These are phyloP conservation scores for Krasilnikovozyma curviuscula DNA, from an alignment of 768 basidiomycete species.

Conservation along the genomic window DNA sequence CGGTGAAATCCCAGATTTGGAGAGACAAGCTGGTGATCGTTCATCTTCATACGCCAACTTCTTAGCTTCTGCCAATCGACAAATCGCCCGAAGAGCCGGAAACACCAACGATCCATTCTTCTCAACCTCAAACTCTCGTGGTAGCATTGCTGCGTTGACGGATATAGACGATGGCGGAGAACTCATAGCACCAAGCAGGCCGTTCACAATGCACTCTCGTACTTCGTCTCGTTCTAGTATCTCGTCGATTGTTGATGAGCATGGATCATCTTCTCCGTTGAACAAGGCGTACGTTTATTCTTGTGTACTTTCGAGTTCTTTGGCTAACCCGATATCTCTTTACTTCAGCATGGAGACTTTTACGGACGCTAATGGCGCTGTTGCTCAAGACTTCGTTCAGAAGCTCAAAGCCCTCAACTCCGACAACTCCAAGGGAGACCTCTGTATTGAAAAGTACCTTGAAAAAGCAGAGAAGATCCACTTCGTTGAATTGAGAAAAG, in stretches of 20 bases:
- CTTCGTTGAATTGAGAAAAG: conserved; percentile 73
- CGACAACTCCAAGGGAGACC: conserved; percentile 73
- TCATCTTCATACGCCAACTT: conserved; percentile 46
- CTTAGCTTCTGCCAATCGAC: conserved; percentile 62
- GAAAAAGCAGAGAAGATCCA: conserved; percentile 81
- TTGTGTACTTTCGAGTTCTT: too few species aligned
- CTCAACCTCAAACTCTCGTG: too few species aligned
- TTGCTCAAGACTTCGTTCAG: conserved; percentile 71
- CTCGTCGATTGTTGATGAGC: conserved; percentile 76
- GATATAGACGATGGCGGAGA: conserved; percentile 6
- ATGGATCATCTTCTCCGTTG: conserved; percentile 58
- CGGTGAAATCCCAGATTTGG: neutral
- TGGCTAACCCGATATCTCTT: too few species aligned
- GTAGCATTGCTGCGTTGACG: conserved; percentile 19
- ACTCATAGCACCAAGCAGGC: conserved; percentile 38
- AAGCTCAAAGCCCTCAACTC: conserved; percentile 57
- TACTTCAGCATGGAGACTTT: conserved; percentile 37
- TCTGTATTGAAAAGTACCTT: conserved; percentile 81
- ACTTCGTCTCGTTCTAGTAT: conserved; percentile 63
- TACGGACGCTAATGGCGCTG: conserved; percentile 85
- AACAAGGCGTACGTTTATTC: conserved; percentile 58
- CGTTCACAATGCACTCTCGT: conserved; percentile 68
- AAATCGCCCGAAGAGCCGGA: conserved; percentile 49
- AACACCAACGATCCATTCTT: conserved; percentile 52
- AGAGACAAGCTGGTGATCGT: conserved; percentile 7